Conservation (phyloP, 2,329 filamentous ascomycete genomes). For the Acephala macrosclerotiorum region DNA sequence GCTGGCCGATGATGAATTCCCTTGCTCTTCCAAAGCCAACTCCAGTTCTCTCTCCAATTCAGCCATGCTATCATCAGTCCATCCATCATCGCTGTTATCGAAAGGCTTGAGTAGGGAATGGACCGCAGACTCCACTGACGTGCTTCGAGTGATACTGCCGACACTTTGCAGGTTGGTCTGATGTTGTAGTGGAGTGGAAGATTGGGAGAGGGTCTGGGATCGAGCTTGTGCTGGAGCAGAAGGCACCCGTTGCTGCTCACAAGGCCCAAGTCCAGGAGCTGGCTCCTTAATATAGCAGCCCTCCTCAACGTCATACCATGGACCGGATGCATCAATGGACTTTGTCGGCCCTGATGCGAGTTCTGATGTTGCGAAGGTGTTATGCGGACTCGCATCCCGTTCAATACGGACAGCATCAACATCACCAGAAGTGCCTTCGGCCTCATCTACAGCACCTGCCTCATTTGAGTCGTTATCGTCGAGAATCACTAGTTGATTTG, state of each 20-base stretch:
- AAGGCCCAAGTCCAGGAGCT: too few relatives aligned
- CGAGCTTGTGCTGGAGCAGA: constrained; percentile 29
- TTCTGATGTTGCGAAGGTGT: too few relatives aligned
- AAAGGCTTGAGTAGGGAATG: constrained; percentile 28
- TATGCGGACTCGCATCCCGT: too few relatives aligned
- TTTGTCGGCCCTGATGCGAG: too few relatives aligned
- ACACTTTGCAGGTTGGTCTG: constrained; percentile 29
- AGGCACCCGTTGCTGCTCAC: constrained; percentile 26
- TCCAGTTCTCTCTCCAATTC: constrained; percentile 32
- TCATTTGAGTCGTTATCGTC: background rate
- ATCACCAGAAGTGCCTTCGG: too few relatives aligned
- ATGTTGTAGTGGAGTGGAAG: constrained; percentile 19
- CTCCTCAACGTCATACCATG: too few relatives aligned
- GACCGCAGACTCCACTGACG: constrained; percentile 25
- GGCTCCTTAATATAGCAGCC: too few relatives aligned
- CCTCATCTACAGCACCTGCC: background rate
- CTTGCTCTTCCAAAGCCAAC: constrained; percentile 22
- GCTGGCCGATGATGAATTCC: constrained; percentile 16
- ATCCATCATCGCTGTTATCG: constrained; percentile 31
- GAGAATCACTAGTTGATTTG: background rate
- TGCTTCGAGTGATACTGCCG: constrained; percentile 28
- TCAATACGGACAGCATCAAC: too few relatives aligned
- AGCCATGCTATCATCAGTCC: constrained; percentile 30
- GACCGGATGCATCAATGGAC: too few relatives aligned
- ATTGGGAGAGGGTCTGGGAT: background rate